These are phyloP conservation scores for Periconia macrospinosa DNA, from an alignment of 2,329 filamentous ascomycete genomes.

Conservation along the genomic window DNA sequence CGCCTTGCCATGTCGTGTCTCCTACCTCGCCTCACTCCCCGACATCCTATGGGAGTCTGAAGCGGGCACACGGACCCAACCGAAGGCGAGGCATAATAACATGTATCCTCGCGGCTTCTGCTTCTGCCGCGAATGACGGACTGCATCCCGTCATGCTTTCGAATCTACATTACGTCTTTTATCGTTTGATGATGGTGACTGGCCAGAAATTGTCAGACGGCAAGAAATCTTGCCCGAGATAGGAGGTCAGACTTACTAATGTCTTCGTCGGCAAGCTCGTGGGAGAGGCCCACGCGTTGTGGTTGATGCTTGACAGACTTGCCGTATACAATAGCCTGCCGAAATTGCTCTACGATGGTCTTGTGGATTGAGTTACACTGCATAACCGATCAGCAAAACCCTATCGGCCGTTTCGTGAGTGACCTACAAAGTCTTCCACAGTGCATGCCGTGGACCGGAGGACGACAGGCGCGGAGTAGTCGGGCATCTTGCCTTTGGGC, in stretches of 20 bases:
- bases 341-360: conserved; percentile 94
- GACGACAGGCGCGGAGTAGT: conserved; percentile 91
- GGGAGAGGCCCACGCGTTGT: conserved; percentile 86
- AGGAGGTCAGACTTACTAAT: conserved; percentile 67
- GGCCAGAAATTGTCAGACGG: conserved; percentile 27
- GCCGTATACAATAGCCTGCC: conserved; percentile 92
- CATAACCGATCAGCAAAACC: conserved; percentile 38
- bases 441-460: conserved; percentile 80
- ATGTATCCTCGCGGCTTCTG: conserved; percentile 23
- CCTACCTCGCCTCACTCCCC: conserved; percentile 32
- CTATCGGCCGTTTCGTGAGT: conserved; percentile 12
- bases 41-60: conserved; percentile 30
- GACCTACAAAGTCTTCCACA: conserved; percentile 92
- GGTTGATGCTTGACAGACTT: conserved; percentile 99
- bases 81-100: conserved; percentile 27
- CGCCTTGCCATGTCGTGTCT: conserved; percentile 17
- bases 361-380: conserved; percentile 98
- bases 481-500: conserved; percentile 91
- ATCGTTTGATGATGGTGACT: conserved; percentile 49
- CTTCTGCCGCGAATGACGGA: conserved; percentile 19
- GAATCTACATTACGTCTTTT: conserved; percentile 21
- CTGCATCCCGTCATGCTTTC: conserved; percentile 20
- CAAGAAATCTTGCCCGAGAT: conserved; percentile 9
- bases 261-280: conserved; percentile 95
- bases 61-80: conserved; percentile 27